Base-by-base conservation (phyloP, 768 basidiomycete species). In the Trametes sanguinea region DNA sequence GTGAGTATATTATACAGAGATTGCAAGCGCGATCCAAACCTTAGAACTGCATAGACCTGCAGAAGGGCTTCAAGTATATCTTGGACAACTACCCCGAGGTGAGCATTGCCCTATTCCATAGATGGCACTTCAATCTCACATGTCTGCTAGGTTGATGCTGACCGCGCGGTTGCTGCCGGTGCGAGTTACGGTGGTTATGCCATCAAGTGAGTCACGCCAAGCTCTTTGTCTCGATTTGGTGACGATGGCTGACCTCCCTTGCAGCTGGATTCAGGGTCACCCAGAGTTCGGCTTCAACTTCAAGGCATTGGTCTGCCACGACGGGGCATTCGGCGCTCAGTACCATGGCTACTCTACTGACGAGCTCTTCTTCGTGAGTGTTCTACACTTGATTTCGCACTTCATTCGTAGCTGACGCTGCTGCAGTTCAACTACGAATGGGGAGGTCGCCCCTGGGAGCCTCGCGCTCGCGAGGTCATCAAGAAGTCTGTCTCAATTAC, bases 241-340 rank as follows among this genome's bases (percentile, higher is more conserved):
- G 27, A 46, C 42, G 33, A 40, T 54, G 57, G 29, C 63, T 16
- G 63, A 57, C 13, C 16, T 33, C 51, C 54, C 4, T 2, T 43
- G 59, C 51, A 96, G 94, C 73, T 97, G 93, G 93, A 95, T 97
- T 56, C 92, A 96, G 76, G 93, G 94, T 0, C 92, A 97, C 71
- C 91, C 92, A 9, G 94, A 96, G 67, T 92, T 81, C 64, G 87
- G 83, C 3, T 94, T 94, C 71, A 83, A 83, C 22, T 97, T 98
- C 81, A 97, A 95, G 76, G 93, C 94, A 4, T 80, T 98, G 45
- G 84, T 95, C 11, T 89, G 87, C 67, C 96, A 98, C 69, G 96
- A 99, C 70, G 96, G 96, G 86, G 83, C 90, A 29, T 94, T 95
- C 66, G 90, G 93, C 68, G 80, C 88, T 3, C 80, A 74, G 7